Base-by-base conservation (phyloP, 2,329 filamentous ascomycete genomes). In the Neonectria coccinea region DNA sequence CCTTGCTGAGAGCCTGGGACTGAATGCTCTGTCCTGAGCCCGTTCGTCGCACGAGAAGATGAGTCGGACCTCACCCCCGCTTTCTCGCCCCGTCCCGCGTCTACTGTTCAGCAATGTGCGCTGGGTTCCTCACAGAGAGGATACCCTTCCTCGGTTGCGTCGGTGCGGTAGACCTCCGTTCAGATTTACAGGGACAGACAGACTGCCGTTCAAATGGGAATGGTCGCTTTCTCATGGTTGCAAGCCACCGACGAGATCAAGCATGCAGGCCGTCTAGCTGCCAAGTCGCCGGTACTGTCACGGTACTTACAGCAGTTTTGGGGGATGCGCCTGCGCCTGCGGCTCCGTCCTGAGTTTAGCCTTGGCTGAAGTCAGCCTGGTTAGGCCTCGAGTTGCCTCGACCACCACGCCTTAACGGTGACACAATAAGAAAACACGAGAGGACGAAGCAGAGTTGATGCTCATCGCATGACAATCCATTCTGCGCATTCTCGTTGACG, bases 181-280 rank as follows among this genome's bases (percentile, higher is more conserved):
- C 54, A 51, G 45, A 52, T 47, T 33, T 52, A 61, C 59, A 67
- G 59, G 58, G 66, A 52, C 47, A 44, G 58, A 42, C 36, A 54
- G 53, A 52, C 47, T 57, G 51, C 47, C 54, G 58, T 68, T 67
- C 59, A 18, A 67, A 66, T 18, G 42, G 65, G 55, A 65, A 62
- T 62, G 44, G 51, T 61, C 54, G 56, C 59, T 44, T 61, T 42
- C 27, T 44, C 56, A 64, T 67, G 64, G 62, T 57, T 66, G 56
- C 57, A 66, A 70, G 67, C 62, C 64, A 65, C 58, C 57, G 51
- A 47, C 58, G 59, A 60, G 62, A 64, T 64, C 63, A 52, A 72
- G 65, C 51, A 25, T 67, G 60, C 60, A 66, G 60, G 59, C 47
- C 47, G 64, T 48, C 44, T 33, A 41, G 56, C 41, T 56, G 61